phyloP scores from a whole-genome alignment of 345 rosid species.

The Sisymbrium irio region DNA sequence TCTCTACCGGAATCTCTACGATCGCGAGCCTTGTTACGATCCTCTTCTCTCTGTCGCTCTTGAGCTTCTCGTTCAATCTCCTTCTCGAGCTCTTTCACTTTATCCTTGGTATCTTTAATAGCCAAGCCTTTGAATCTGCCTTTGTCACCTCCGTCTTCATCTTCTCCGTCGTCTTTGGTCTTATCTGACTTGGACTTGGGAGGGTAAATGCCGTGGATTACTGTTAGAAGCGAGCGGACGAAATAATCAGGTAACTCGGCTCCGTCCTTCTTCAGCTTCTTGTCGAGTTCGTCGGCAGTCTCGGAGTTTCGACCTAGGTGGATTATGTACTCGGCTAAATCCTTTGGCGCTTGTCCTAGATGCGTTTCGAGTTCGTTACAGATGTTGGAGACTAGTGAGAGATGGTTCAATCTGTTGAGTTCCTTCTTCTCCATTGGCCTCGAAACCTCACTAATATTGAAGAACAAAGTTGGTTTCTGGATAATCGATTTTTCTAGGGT shows the following conservation, averaged over 20 bases:
- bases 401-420: conserved; percentile 36
- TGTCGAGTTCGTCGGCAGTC: conserved; percentile 69
- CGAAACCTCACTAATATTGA: not conserved
- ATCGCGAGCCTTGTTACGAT: conserved; percentile 17
- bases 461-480: not conserved
- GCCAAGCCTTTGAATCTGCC: conserved; percentile 54
- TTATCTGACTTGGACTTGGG: conserved; percentile 47
- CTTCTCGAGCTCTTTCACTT: conserved; percentile 66
- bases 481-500: conserved; percentile 24
- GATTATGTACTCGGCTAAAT: conserved; percentile 73
- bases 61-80: conserved; percentile 57
- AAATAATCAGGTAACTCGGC: conserved; percentile 94
- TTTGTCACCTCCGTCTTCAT: conserved; percentile 36
- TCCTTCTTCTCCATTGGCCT: conserved; percentile 35
- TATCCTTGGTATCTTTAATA: conserved; percentile 59
- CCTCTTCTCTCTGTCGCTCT: conserved; percentile 36
- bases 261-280: conserved; percentile 63
- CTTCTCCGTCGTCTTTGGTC: conserved; percentile 33
- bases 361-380: conserved; percentile 80
- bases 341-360: conserved; percentile 70
- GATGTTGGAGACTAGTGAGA: conserved; percentile 75
- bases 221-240: conserved; percentile 67
- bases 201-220: conserved; percentile 84
- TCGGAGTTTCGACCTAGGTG: conserved; percentile 52
- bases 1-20: conserved; percentile 13